Conservation (phyloP, 768 basidiomycete species). For the Lactifluus hygrophoroides region DNA sequence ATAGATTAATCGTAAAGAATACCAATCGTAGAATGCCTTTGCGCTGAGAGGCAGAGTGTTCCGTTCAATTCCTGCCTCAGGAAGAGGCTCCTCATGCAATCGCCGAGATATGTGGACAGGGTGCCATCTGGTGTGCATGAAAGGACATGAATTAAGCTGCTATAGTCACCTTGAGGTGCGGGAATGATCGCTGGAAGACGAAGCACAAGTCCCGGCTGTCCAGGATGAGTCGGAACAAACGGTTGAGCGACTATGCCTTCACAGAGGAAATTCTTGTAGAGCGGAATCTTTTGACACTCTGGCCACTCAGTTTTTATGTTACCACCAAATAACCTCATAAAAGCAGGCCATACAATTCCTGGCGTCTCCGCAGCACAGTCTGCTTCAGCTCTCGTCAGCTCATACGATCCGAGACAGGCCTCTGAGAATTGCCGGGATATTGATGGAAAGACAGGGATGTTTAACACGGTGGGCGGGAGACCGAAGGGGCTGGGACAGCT, state of each 20-base stretch:
- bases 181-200: background rate
- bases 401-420: background rate
- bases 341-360: background rate
- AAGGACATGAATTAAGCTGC: background rate
- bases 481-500: background rate
- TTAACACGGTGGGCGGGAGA: background rate
- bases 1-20: background rate
- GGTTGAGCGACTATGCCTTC: background rate
- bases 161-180: background rate
- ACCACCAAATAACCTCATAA: background rate
- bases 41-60: fast-evolving
- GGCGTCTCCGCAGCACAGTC: background rate
- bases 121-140: background rate
- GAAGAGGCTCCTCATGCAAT: background rate
- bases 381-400: background rate
- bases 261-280: background rate
- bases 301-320: background rate
- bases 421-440: background rate
- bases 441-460: background rate
- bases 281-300: background rate
- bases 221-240: background rate
- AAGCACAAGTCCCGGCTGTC: background rate
- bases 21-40: background rate
- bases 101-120: background rate
- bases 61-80: background rate